Percentiles rank a stretch among this genome's conserved stretches.
These are phyloP conservation scores for Ustilaginoidea virens DNA, from an alignment of 2,329 filamentous ascomycete species.

Conservation along the genomic window DNA sequence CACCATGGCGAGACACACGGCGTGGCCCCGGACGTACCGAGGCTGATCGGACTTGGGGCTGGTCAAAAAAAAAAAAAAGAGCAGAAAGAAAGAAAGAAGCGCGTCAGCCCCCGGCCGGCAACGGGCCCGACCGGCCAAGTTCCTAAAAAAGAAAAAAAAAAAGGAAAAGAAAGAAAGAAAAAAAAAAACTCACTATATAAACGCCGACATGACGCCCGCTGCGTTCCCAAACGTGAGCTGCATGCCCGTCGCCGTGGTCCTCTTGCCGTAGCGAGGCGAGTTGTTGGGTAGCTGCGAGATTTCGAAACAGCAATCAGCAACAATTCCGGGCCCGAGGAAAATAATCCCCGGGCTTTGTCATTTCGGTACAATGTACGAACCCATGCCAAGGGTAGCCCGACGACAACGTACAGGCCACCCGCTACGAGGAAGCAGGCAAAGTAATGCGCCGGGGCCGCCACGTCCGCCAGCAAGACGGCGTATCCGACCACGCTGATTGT, in stretches of 20 bases:
- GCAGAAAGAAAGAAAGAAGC: no score
- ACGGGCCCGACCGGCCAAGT: no score
- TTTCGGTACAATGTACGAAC: no score
- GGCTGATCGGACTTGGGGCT: conserved; percentile 33
- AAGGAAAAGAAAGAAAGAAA: not conserved
- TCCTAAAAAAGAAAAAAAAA: no score
- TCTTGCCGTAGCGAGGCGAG: conserved; percentile 59
- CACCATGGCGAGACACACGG: conserved; percentile 42
- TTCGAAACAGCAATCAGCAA: no score
- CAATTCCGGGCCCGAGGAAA: no score
- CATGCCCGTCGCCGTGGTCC: conserved; percentile 55
- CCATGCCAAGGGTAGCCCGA: conserved; percentile 42
- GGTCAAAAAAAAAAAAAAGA: not conserved
- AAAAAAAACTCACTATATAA: conserved; percentile 32
- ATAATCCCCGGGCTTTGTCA: no score
- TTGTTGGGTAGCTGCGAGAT: conserved; percentile 45
- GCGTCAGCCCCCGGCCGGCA: no score
- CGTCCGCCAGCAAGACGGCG: conserved; percentile 46
- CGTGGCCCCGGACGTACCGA: conserved; percentile 46
- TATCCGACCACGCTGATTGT: conserved; percentile 52
- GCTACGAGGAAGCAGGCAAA: conserved; percentile 66
- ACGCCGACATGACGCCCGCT: conserved; percentile 58
- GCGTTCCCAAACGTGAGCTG: conserved; percentile 57
- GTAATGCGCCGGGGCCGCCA: conserved; percentile 49
- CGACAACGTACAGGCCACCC: conserved; percentile 49